Percentiles rank a stretch among this genome's conserved stretches.
These are phyloP conservation scores for Smithsoniella earleae DNA, from an alignment of 163 green algal genomes.

Conservation along the genomic window DNA sequence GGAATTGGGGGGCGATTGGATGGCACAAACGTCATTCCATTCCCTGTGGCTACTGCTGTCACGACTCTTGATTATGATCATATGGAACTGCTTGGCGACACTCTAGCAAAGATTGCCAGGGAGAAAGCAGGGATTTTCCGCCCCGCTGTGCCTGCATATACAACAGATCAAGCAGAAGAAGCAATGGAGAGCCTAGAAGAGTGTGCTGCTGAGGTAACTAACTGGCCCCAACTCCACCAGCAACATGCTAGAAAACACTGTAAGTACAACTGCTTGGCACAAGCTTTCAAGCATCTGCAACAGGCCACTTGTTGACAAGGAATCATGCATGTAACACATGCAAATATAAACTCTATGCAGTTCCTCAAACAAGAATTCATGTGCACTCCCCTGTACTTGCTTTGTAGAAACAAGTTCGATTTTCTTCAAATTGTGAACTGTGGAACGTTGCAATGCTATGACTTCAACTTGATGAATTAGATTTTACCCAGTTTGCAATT, in stretches of 20 bases:
- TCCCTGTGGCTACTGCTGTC: constrained; percentile 52
- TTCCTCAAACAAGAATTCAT: too few species aligned
- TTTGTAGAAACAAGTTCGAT: too few species aligned
- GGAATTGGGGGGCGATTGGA: constrained; percentile 92
- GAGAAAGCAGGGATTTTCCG: constrained; percentile 99
- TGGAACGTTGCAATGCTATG: too few species aligned
- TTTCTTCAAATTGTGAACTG: too few species aligned
- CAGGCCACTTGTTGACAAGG: too few species aligned
- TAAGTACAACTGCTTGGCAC: not conserved
- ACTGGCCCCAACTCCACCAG: not conserved
- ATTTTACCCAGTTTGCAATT: too few species aligned
- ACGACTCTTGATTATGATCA: constrained; percentile 90
- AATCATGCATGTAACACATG: too few species aligned
- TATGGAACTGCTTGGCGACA: constrained; percentile 88
- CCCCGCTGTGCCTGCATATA: constrained; percentile 57
- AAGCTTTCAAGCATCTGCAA: not conserved
- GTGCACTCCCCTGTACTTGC: too few species aligned
- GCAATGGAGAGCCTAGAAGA: constrained; percentile 62
- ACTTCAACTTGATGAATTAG: too few species aligned
- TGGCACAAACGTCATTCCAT: constrained; percentile 80
- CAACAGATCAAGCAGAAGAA: constrained; percentile 65
- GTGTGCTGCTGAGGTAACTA: constrained; percentile 26
- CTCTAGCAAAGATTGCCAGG: constrained; percentile 73
- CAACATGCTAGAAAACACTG: not conserved
- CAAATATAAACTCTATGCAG: too few species aligned